Base-by-base conservation (phyloP, 768 basidiomycete species). In the Piloderma croceum region DNA sequence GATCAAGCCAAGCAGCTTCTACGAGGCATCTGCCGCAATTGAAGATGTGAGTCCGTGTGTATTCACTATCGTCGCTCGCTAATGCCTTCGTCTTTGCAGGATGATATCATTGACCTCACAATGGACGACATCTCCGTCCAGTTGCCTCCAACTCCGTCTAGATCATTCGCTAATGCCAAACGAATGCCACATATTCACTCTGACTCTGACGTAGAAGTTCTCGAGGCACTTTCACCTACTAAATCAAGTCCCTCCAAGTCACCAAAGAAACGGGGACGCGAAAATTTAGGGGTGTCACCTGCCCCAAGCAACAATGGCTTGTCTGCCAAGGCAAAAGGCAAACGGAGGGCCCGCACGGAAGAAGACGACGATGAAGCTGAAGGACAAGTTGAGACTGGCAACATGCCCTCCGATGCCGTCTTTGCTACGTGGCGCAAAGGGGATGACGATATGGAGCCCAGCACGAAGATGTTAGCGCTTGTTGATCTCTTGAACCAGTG, bases 381-480 rank as follows among this genome's bases (percentile, higher is more conserved):
- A 37, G 45, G 36, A 12, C 46, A 45, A 29, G 31, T 17, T 3
- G 37, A 31, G 7, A 41, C 46, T 2, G 38, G 38, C 22, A 42
- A 51, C 7, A 62, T 61, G 15, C 65, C 63, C 2, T 70, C 71
- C 3, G 65, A 67, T 7, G 67, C 66, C 0, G 59, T 75, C 11
- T 51, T 81, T 24, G 67, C 67, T 2, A 72, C 71, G 10, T 82
- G 80, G 79, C 53, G 64, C n/a, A 68, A 68, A 34, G 78, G 74
- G 19, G 79, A 79, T 46, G 72, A 76, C 44, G 72, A 78, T 54
- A 52, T 83, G 45, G 79, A 82, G 54, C 69, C 80, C 6, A 81
- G 79, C 53, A 66, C 80, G 7, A 85, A 84, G 67, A 85, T 85
- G 81, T 35, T 72, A 18, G 68, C 67, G 21, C 57, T 81, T 50